Conservation (phyloP, 257 asterid species). For the Salvia hispanica region DNA sequence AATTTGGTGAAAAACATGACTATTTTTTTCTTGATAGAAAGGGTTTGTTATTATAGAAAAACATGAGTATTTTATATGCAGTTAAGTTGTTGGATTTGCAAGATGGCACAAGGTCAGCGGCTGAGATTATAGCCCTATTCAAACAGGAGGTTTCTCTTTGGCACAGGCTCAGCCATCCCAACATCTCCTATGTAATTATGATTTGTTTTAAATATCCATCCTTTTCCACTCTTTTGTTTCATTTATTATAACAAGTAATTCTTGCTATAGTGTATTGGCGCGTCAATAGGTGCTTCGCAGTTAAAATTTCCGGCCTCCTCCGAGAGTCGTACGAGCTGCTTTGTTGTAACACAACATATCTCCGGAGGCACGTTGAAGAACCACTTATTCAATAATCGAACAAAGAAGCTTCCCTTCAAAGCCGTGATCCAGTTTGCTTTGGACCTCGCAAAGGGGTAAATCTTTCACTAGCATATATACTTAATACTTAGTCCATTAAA, state of each 20-base stretch:
- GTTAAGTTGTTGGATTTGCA: constrained; percentile 92
- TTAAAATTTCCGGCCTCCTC: constrained; percentile 69
- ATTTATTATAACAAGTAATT: neutral
- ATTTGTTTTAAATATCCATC: neutral
- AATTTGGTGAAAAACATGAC: no score
- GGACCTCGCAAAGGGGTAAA: constrained; percentile 78
- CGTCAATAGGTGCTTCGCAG: constrained; percentile 81
- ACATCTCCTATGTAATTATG: constrained; percentile 53
- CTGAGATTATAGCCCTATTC: constrained; percentile 71
- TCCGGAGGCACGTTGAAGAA: constrained; percentile 73
- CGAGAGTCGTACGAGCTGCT: constrained; percentile 54
- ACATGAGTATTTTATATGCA: constrained; percentile 20
- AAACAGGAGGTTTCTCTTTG: constrained; percentile 84
- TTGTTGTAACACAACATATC: constrained; percentile 76
- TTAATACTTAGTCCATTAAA: no score
- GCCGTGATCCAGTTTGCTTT: constrained; percentile 68
- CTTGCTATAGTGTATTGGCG: constrained; percentile 66
- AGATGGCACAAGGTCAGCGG: constrained; percentile 69
- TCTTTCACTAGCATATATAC: neutral
- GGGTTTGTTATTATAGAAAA: no score
- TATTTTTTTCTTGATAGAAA: neutral
- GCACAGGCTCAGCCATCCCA: constrained; percentile 88
- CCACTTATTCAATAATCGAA: constrained; percentile 65
- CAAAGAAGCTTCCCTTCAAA: constrained; percentile 67
- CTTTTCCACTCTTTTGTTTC: neutral